Evolutionary conservation across 805 yeast species (phyloP), one percentile per base, ranked within the genome.

Genomic region (Clavispora santaluciae): DNA sequence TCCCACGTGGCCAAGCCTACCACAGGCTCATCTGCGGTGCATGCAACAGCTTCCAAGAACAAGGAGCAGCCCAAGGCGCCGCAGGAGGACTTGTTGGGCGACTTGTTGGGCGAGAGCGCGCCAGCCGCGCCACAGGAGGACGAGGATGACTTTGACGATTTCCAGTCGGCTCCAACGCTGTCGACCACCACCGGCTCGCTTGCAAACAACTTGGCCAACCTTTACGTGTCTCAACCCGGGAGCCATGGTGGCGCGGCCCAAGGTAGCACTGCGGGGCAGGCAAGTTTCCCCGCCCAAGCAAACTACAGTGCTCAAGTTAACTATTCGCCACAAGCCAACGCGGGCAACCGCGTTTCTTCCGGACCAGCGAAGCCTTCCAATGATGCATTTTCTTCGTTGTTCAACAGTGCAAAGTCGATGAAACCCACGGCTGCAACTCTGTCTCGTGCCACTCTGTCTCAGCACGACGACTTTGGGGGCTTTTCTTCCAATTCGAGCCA

Each of bases 61-160:
- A 51, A 56, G 41, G 36, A 50, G 7, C 57, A 54, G 36, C 57
- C 66, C 5, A 48, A 45, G 42, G 53, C 53, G 28, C 61, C 64
- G 6, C 65, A 67, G 40, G 67, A 64, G 25, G 86, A 81, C 53
- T 68, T 78, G 45, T 73, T 69, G 54, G 71, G 69, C 16, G 75
- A 69, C 42, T 64, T 68, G 51, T 49, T 76, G 45, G 65, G 59
- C 5, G 49, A 53, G 8, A 40, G 60, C 21, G 49, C 57, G 8
- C 28, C 55, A n/a, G 33, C 56, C 8, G 43, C 48, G 6, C 43
- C 54, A 6, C 78, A 73, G 8, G 85, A 76, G 22, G 78, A 75
- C 41, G 88, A 79, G 41, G 87, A 83, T 48, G 93, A 85, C 30
- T 86, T 86, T 57, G 88, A 84, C 48, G 93, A 85, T 49, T 85